These are phyloP conservation scores for Chenopodium album DNA, from an alignment of 148 eudicot genomes.

Conservation along the genomic window DNA sequence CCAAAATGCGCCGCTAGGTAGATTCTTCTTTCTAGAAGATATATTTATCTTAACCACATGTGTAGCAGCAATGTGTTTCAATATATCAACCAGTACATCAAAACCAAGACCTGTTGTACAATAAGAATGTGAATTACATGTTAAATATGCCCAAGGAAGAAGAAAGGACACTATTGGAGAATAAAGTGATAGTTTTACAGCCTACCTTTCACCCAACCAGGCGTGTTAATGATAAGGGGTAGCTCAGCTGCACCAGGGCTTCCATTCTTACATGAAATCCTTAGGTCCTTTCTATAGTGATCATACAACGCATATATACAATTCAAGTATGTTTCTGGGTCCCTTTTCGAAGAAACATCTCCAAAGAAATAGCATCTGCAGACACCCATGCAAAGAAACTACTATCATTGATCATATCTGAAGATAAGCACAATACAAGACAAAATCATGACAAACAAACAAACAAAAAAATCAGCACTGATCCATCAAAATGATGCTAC, in stretches of 20 bases:
- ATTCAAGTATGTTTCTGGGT: conserved; percentile 59
- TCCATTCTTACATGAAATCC: conserved; percentile 30
- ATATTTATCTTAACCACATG: conserved; percentile 84
- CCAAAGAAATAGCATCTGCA: conserved; percentile 95
- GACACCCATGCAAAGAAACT: conserved; percentile 1
- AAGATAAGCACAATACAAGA: neutral
- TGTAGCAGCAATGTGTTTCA: conserved; percentile 63
- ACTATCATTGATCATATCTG: neutral
- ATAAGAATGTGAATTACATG: too few species aligned
- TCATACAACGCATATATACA: conserved; percentile 56
- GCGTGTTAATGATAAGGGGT: conserved; percentile 83
- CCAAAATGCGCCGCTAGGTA: conserved; percentile 88
- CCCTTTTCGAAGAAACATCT: conserved; percentile 76
- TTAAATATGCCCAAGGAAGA: neutral
- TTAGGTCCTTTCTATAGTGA: conserved; percentile 47
- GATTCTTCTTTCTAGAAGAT: conserved; percentile 59
- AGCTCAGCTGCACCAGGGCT: conserved; percentile 34
- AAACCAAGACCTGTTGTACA: conserved; percentile 66
- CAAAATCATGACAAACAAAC: too few species aligned
- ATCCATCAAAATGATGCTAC: too few species aligned
- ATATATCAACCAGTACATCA: conserved; percentile 68
- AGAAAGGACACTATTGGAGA: neutral
- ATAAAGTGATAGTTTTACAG: neutral
- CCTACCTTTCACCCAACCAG: conserved; percentile 96
- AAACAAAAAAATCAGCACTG: too few species aligned